These are phyloP conservation scores for Hippophae gyantsensis DNA, from an alignment of 306 rosid genomes.

Conservation along the genomic window DNA sequence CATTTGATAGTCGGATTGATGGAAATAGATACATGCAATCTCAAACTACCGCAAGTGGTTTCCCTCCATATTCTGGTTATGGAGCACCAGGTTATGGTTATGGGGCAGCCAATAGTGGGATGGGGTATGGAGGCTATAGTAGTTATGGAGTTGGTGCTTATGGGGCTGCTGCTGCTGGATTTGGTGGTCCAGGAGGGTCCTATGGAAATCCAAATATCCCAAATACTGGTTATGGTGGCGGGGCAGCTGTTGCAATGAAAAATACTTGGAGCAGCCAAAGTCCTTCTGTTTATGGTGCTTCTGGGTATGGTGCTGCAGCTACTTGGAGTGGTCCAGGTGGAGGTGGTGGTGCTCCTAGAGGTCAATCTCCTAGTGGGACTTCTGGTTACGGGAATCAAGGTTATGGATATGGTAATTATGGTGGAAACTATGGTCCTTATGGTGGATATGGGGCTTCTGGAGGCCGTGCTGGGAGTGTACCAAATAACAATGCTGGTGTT, in stretches of 20 bases:
- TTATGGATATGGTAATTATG: constrained; percentile 31
- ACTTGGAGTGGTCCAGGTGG: constrained; percentile 38
- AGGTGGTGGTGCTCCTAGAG: constrained; percentile 40
- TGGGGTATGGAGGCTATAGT: constrained; percentile 42
- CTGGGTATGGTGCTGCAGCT: constrained; percentile 41
- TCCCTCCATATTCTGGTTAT: constrained; percentile 45
- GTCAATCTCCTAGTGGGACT: constrained; percentile 46
- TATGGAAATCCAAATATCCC: constrained; percentile 44
- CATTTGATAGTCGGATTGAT: constrained; percentile 41
- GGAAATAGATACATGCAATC: constrained; percentile 42
- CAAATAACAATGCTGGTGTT: constrained; percentile 26
- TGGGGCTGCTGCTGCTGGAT: constrained; percentile 38
- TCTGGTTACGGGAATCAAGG: constrained; percentile 43
- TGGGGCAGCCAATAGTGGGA: constrained; percentile 34
- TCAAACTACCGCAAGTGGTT: constrained; percentile 36
- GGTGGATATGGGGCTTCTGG: constrained; percentile 36
- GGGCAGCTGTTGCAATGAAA: constrained; percentile 36
- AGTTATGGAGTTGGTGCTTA: constrained; percentile 41
- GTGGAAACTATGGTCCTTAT: constrained; percentile 34
- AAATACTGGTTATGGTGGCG: constrained; percentile 28
- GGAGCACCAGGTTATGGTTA: constrained; percentile 42
- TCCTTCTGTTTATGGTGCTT: constrained; percentile 38
- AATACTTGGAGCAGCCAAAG: constrained; percentile 38
- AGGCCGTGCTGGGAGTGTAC: constrained; percentile 30
- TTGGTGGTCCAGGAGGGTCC: constrained; percentile 38